These are phyloP conservation scores for Craspedostauros australis DNA, from an alignment of 108 stramenopile species.

Conservation along the genomic window DNA sequence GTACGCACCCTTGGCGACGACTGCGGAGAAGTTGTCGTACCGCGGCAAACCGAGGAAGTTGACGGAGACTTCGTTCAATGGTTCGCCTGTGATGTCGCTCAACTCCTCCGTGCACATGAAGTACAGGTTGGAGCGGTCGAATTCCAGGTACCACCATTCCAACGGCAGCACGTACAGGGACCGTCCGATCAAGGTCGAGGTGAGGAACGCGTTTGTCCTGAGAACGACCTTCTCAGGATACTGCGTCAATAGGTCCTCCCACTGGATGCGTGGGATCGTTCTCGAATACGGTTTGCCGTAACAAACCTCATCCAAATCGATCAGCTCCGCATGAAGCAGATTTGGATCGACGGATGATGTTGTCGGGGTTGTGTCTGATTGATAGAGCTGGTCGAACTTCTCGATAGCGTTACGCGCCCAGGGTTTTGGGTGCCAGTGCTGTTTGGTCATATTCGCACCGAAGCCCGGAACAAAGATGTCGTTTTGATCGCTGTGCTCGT, in stretches of 20 bases:
- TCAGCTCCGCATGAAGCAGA: conserved; percentile 30
- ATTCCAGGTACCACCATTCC: conserved; percentile 84
- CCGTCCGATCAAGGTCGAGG: conserved; percentile 69
- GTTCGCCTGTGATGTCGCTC: conserved; percentile 23
- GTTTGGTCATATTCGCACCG: conserved; percentile 6
- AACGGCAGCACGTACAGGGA: conserved; percentile 63
- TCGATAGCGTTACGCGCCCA: conserved; percentile 27
- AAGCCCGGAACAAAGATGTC: no score
- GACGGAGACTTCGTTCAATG: conserved; percentile 40
- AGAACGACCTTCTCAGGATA: conserved; percentile 54
- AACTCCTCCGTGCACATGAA: conserved; percentile 78
- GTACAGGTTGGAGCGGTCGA: conserved; percentile 36
- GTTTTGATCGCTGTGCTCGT: not conserved
- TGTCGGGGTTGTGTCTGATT: no score
- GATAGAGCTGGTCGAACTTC: conserved; percentile 20
- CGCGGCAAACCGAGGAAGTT: conserved; percentile 65
- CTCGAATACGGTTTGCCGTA: conserved; percentile 40
- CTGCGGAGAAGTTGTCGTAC: conserved; percentile 47
- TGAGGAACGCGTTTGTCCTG: conserved; percentile 46
- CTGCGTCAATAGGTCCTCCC: conserved; percentile 44
- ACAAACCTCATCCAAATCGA: conserved; percentile 65
- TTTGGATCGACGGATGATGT: not conserved
- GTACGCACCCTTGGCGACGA: conserved; percentile 50
- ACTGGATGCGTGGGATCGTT: conserved; percentile 52
- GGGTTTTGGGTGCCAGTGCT: conserved; percentile 7